Conservation (phyloP, 2,329 filamentous ascomycete species). For the Ceratocystis cubensis region DNA sequence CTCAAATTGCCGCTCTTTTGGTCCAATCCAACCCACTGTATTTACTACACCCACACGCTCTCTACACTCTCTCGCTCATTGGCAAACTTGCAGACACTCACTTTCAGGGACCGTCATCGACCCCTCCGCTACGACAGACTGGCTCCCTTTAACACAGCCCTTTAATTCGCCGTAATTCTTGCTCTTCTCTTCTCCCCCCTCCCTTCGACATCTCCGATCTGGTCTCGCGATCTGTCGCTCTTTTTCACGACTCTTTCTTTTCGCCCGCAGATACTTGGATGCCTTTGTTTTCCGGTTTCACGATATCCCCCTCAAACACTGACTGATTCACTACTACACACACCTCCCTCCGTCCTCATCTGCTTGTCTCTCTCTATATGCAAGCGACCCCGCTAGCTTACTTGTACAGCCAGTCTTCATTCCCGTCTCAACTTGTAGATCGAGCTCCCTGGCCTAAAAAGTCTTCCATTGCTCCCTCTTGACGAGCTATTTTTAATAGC, state of each 20-base stretch:
- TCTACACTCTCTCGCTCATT: neutral
- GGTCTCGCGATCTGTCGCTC: conserved; percentile 22
- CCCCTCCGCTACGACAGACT: neutral
- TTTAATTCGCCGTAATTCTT: conserved; percentile 5
- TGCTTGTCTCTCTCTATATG: neutral
- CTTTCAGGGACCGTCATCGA: neutral
- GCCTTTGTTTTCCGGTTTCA: neutral
- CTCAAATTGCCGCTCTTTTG: conserved; percentile 1
- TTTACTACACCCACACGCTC: conserved; percentile 4
- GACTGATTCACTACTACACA: neutral
- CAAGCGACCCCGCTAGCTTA: neutral
- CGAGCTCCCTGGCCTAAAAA: neutral
- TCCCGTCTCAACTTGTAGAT: neutral
- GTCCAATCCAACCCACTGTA: neutral
- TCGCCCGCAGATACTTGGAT: neutral
- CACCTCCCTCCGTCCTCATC: neutral
- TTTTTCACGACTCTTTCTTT: conserved; percentile 20
- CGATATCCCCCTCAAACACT: conserved; percentile 5
- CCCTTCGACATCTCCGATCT: conserved; percentile 16
- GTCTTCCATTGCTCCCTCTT: neutral
- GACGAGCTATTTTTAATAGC: neutral
- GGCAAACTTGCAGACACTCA: neutral
- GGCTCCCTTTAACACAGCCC: conserved; percentile 17
- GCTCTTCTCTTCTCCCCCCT: neutral
- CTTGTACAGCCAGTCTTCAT: neutral